Evolutionary conservation across 2,329 filamentous ascomycete species (phyloP), one percentile per base, ranked within the genome.

Genomic region (Fusarium incarnatum): DNA sequence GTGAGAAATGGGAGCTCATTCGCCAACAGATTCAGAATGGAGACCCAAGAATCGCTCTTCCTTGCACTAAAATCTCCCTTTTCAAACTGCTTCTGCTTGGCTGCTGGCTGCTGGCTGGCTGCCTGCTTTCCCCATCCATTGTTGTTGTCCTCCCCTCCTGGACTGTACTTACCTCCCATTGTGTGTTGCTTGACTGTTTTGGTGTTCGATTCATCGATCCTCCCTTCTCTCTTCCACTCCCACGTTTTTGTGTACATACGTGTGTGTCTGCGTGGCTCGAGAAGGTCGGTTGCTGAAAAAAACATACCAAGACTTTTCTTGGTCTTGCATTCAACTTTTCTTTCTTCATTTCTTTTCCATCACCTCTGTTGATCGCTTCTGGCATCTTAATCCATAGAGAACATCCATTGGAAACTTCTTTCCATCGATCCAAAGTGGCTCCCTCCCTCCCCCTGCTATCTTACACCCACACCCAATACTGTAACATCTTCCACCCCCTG

Each of bases 181-280:
- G 23, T 53, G 20, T 27, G 30, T 25, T 37, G 23, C 40, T 47
- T 16, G 23, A 13, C 22, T 57, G 54, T 40, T 58, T 49, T 65
- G 32, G 32, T 45, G 53, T 59, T 40, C 41, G 56, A 50, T 56
- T 45, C 41, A 25, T 63, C 46, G 23, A 59, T 62, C 60, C 47
- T 65, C 60, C 60, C 56, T 62, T 52, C 52, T 28, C 32, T 64
- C 50, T 60, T 57, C 27, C 47, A 66, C 42, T 68, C 28, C 58
- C 34, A 67, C 52, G 60, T 68, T 67, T 66, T 67, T 37, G 50
- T 61, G 50, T 64, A 60, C 45, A 54, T 62, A 34, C n/a, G 56
- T 60, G 32, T 52, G 8, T 37, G 34, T 37, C 16, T 50, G 28
- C 46, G 40, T 46, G 34, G n/a, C 41, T 48, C 27, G 23, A 42